Base-by-base conservation (phyloP, 257 asterid species). In the Gentiana dahurica region DNA sequence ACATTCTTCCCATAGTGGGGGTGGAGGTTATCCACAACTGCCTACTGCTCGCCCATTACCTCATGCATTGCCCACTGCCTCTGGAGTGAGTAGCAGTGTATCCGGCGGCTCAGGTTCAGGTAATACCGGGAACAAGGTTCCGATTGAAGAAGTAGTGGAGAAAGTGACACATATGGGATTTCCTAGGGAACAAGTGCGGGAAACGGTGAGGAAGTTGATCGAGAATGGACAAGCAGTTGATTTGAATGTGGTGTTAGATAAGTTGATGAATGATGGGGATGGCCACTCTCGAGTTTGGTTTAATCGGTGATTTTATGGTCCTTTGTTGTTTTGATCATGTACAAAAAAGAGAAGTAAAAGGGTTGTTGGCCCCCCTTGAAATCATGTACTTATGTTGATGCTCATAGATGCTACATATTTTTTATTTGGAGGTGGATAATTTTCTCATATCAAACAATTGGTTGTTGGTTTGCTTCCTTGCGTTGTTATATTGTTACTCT, bases 211-310 rank as follows among this genome's bases (percentile, higher is more conserved):
- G 53, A 92, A 68, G 72, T 75, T 92, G 73, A 92, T 91, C 6
- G 99, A 88, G 71, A 83, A 77, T 36, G 99, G 97, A n/a, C 97
- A 92, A 54, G 66, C 97, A 0, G 93, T 88, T 46, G 99, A 92
- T 66, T 65, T 92, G 83, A 92, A 92, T 69, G 61, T 81, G 24
- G 98, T 92, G 41, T 64, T 92, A 72, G 99, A 92, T 81, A 92
- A 88, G 77, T 74, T 92, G 83, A 92, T 92, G 99, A 92, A 88
- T 58, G 93, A 77, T 34, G 87, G 87, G 65, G 93, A 81, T 0
- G 86, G 71, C 54, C 90, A 85, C 76, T 85, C 61, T 54, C 85
- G 87, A 69, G 85, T 77, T 49, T 88, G 94, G 94, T 79, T 80
- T 77, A 88, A 88, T 55, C 85, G 84, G 76, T 87, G 58, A 71